Evolutionary conservation across 2,329 filamentous ascomycete species (phyloP).

Genomic region (Colletotrichum lini): DNA sequence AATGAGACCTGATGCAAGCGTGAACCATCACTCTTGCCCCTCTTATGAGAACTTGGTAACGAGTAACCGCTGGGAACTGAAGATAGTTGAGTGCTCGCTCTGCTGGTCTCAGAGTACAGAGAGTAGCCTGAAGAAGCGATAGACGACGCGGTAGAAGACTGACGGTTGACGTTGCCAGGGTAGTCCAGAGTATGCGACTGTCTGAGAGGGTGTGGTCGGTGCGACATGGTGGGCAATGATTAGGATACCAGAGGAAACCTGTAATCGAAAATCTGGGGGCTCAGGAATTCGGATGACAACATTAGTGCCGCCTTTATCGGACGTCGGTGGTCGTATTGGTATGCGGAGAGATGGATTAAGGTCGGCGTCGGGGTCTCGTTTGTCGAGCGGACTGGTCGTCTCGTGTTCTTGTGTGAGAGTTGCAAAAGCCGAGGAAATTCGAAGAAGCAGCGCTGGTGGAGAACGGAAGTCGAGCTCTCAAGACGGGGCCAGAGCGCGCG

Average conservation of each 20-base stretch:
- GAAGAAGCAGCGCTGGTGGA: slow-evolving; percentile 28
- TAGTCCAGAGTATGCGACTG: slow-evolving; percentile 69
- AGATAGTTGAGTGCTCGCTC: slow-evolving; percentile 80
- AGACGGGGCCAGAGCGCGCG: slow-evolving; percentile 25
- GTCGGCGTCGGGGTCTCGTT: slow-evolving; percentile 23
- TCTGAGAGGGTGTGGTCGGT: slow-evolving; percentile 70
- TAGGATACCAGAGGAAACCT: slow-evolving; percentile 44
- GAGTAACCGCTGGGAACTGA: slow-evolving; percentile 75
- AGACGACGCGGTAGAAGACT: slow-evolving; percentile 79
- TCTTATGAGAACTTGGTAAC: slow-evolving; percentile 71
- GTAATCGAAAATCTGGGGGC: slow-evolving; percentile 45
- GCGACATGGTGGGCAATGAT: slow-evolving; percentile 63
- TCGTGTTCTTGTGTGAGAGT: slow-evolving; percentile 11
- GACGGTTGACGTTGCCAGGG: slow-evolving; percentile 65
- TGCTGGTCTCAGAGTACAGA: slow-evolving; percentile 70
- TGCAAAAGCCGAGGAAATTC: slow-evolving; percentile 18
- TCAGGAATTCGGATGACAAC: slow-evolving; percentile 47
- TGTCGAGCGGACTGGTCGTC: slow-evolving; percentile 16
- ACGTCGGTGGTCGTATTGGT: slow-evolving; percentile 20
- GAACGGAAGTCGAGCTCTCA: slow-evolving; percentile 24
- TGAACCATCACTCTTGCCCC: slow-evolving; percentile 81
- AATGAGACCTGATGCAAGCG: slow-evolving; percentile 59
- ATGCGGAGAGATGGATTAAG: slow-evolving; percentile 30
- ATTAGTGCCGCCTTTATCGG: slow-evolving; percentile 45
- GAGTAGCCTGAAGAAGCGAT: slow-evolving; percentile 80